Percentiles rank a stretch among this genome's conserved stretches.
These are phyloP conservation scores for Drosera spatulata DNA, from an alignment of 179 eudicot species.

Conservation along the genomic window DNA sequence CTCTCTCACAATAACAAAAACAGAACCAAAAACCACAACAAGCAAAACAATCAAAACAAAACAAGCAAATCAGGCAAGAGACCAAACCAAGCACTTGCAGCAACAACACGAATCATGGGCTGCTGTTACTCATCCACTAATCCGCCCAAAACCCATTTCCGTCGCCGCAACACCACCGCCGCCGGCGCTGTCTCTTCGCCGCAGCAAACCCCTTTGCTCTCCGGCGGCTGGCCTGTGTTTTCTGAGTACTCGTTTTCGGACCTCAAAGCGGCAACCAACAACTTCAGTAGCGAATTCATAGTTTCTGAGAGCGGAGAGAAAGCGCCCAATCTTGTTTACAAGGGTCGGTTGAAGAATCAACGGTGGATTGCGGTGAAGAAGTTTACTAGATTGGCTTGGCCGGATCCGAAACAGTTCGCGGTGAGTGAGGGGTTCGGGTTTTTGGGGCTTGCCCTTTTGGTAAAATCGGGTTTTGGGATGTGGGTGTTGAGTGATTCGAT, in stretches of 20 bases:
- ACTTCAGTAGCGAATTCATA: slow-evolving; percentile 44
- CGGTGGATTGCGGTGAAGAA: slow-evolving; percentile 59
- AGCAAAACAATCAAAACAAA: no score
- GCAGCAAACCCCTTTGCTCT: slow-evolving; percentile 9
- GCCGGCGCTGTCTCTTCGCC: slow-evolving; percentile 8
- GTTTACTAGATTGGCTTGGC: slow-evolving; percentile 48
- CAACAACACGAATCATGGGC: slow-evolving; percentile 28
- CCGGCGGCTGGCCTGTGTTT: slow-evolving; percentile 36
- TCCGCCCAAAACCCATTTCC: slow-evolving; percentile 26
- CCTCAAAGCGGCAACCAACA: slow-evolving; percentile 47
- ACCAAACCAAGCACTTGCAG: no score
- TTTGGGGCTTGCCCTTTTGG: background rate
- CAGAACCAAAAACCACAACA: no score
- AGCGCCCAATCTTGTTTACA: slow-evolving; percentile 52
- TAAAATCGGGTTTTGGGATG: no score
- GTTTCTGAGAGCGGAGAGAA: slow-evolving; percentile 56
- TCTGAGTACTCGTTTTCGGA: slow-evolving; percentile 28
- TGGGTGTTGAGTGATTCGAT: no score
- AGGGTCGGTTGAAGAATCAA: slow-evolving; percentile 39
- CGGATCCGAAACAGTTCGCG: slow-evolving; percentile 60
- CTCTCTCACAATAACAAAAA: no score
- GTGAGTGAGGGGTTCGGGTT: slow-evolving; percentile 11
- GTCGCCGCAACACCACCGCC: slow-evolving; percentile 16
- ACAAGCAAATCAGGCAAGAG: no score
- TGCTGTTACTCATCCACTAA: slow-evolving; percentile 41